Evolutionary conservation across 2,329 filamentous ascomycete species (phyloP), one percentile per base, ranked within the genome.

Genomic region (Alternaria brassicicola): DNA sequence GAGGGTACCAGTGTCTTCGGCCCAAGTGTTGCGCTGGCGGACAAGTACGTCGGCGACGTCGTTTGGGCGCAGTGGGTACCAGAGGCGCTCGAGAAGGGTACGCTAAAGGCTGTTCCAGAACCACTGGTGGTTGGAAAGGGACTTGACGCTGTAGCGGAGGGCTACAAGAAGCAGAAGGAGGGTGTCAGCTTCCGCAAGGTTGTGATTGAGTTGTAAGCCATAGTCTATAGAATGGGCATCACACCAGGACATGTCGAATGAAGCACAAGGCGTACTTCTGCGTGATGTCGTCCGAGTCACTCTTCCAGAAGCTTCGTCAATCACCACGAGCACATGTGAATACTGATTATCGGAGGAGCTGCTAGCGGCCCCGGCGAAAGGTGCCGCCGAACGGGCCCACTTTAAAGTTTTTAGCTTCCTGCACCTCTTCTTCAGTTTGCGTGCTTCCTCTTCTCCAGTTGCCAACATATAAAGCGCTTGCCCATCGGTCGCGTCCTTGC

Each of bases 181-280:
- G 74, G 73, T 8, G 68, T 76, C 21, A 76, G 73, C 52, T 76
- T 71, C 52, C 62, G 61, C n/a, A 76, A 75, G 64, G 61, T 76
- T 50, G 74, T 76, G 19, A 61, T 76, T 19, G 67, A 68, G 28
- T 47, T 69, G 23, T 68, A 65, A 43, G 15, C 21, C 12, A 4
- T 28, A 25, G 26, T 30, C 30, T 25, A 23, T 21, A 38, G 6
- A 21, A 28, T 19, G 17, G 21, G 30, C 42, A 47, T 26, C n/a
- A 19, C 15, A 36, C 0, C 12, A 53, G 21, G n/a, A 15, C 30
- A 38, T 46, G 8, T 46, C 30, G 23, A 30, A 23, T 5, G 21
- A 10, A 21, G 12, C 17, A 12, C 30, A 15, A 9, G 15, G 28
- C n/a, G 28, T 19, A 47, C 7, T 21, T 33, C 43, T 15, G 10